phyloP scores from a whole-genome alignment of 2,329 filamentous ascomycete genomes.

The Aspergillus tanneri region DNA sequence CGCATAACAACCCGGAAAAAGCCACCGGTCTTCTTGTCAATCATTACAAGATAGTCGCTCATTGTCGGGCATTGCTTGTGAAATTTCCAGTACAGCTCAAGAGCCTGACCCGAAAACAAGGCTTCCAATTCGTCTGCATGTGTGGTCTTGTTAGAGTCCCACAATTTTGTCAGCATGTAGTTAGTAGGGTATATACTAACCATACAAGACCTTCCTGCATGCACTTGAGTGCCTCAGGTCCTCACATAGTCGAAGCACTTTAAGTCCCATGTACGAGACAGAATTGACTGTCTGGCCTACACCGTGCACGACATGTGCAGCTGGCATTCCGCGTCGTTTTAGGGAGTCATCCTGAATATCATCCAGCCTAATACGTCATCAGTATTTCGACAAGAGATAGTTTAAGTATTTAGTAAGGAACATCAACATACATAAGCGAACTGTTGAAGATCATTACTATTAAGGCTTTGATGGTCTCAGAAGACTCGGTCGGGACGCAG shows the following conservation, averaged over 20 bases:
- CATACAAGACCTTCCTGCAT: conserved; percentile 33
- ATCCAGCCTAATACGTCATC: conserved; percentile 34
- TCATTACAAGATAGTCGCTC: conserved; percentile 44
- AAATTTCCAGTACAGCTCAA: conserved; percentile 43
- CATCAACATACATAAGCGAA: conserved; percentile 32
- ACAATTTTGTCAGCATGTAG: too few relatives aligned
- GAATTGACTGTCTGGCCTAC: conserved; percentile 47
- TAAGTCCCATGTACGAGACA: conserved; percentile 45
- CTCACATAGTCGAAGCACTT: too few relatives aligned
- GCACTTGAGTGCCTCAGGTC: too few relatives aligned
- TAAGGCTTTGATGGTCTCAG: conserved; percentile 37
- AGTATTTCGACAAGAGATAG: neutral
- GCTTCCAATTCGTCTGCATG: conserved; percentile 37
- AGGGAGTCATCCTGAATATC: conserved; percentile 47
- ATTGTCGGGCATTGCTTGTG: conserved; percentile 36
- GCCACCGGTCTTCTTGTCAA: conserved; percentile 43
- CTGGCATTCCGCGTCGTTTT: conserved; percentile 43
- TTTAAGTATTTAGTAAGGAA: neutral
- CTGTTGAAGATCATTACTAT: conserved; percentile 41
- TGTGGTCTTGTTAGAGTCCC: too few relatives aligned
- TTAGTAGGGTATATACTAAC: conserved; percentile 20
- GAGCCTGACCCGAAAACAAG: conserved; percentile 41
- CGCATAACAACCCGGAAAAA: conserved; percentile 38
- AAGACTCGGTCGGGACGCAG: conserved; percentile 29
- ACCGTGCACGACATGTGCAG: conserved; percentile 46